Percentiles rank a stretch among this genome's conserved stretches.
Conservation (phyloP, 768 basidiomycete species). For the Psilocybe cyanescens region DNA sequence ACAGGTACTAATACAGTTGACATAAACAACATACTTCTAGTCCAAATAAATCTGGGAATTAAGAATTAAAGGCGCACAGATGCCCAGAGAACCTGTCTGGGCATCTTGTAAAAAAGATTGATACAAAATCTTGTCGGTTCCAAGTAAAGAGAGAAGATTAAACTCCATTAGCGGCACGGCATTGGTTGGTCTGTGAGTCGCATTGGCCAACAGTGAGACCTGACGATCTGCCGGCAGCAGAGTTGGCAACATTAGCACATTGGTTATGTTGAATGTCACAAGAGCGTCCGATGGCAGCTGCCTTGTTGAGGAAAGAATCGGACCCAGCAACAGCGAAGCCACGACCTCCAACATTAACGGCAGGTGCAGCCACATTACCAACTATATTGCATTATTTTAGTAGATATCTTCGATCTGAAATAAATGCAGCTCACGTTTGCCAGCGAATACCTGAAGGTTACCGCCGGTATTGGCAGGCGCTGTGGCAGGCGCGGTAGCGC, state of each 20-base stretch:
- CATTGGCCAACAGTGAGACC: constrained; percentile 44
- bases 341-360: constrained; percentile 46
- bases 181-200: constrained; percentile 38
- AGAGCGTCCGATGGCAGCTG: constrained; percentile 56
- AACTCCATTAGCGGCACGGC: constrained; percentile 27
- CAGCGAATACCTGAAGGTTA: constrained; percentile 58
- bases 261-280: constrained; percentile 63
- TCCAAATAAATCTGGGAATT: constrained; percentile 1
- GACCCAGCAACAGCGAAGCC: constrained; percentile 52
- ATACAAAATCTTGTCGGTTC: constrained; percentile 8
- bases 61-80: constrained; percentile 4
- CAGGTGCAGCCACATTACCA: constrained; percentile 46
- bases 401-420: not conserved
- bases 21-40: constrained; percentile 20
- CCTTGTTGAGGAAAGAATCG: constrained; percentile 49
- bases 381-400: constrained; percentile 29
- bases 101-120: constrained; percentile 11
- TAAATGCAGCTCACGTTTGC: constrained; percentile 38
- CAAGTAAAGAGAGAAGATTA: constrained; percentile 6
- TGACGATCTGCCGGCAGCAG: constrained; percentile 34
- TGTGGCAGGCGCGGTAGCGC: constrained; percentile 11
- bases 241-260: constrained; percentile 57
- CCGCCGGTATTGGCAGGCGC: constrained; percentile 18
- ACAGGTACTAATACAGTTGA: constrained; percentile 21
- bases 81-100: constrained; percentile 18